Percentiles rank a stretch among this genome's conserved stretches.
phyloP scores from a whole-genome alignment of 192 early-diverging fungal genomes.

The Coemansia biformis region DNA sequence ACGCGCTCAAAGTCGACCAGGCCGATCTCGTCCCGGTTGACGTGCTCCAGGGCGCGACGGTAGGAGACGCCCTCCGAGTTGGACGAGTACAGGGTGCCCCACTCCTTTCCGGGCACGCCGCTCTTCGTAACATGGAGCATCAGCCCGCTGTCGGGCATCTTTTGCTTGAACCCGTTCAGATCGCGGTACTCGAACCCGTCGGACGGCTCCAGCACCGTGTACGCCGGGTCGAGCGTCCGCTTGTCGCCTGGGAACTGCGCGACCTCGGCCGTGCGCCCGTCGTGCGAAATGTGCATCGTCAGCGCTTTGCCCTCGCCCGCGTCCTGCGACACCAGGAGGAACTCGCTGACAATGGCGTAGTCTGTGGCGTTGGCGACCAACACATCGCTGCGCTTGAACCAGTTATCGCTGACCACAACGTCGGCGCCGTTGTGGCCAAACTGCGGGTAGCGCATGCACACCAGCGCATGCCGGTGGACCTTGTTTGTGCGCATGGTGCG shows the following conservation, averaged over 20 bases:
- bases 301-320: conserved; percentile 45
- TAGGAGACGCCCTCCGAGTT: conserved; percentile 86
- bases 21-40: conserved; percentile 69
- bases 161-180: conserved; percentile 19
- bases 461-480: conserved; percentile 57
- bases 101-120: conserved; percentile 55
- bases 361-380: conserved; percentile 70
- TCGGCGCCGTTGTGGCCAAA: conserved; percentile 31
- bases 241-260: conserved; percentile 77
- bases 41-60: conserved; percentile 60
- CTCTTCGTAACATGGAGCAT: conserved; percentile 65
- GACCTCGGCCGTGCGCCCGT: conserved; percentile 63
- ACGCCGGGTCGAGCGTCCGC: conserved; percentile 52
- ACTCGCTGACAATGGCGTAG: conserved; percentile 71
- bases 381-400: conserved; percentile 43
- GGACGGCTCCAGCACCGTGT: conserved; percentile 66
- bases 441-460: conserved; percentile 62
- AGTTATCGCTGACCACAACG: conserved; percentile 59
- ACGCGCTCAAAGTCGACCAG: conserved; percentile 89
- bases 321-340: conserved; percentile 70
- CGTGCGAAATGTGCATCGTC: conserved; percentile 60
- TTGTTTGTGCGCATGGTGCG: conserved; percentile 49
- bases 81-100: conserved; percentile 84
- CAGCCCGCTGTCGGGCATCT: conserved; percentile 52
- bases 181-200: conserved; percentile 48